A percentile compares a stretch with the other conserved stretches of the same genome.
Evolutionary conservation across 192 early-diverging fungal species (phyloP).

Genomic region (Spizellomyces punctatus): DNA sequence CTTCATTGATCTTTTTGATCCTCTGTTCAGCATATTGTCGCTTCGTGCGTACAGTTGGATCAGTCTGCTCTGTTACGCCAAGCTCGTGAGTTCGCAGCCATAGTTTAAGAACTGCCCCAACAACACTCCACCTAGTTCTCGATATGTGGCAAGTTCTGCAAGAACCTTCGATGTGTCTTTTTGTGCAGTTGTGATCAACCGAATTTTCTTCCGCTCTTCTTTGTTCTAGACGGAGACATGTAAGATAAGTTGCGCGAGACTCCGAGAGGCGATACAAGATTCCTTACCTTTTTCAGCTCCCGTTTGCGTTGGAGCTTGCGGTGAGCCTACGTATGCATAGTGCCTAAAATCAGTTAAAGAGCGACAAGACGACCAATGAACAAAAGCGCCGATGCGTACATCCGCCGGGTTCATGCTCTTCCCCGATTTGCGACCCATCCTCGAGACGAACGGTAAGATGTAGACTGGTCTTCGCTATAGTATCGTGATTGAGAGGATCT

Average conservation of each 20-base stretch:
- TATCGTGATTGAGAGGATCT: too few species aligned
- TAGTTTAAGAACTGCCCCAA: background rate
- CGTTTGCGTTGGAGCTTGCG: constrained; percentile 57
- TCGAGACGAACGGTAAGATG: too few species aligned
- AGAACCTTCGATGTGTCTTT: constrained; percentile 60
- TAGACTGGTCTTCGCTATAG: too few species aligned
- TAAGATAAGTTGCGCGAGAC: background rate
- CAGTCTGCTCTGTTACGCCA: background rate
- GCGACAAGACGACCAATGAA: background rate
- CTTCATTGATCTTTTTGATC: constrained; percentile 58
- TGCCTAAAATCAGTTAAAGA: background rate
- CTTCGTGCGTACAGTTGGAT: constrained; percentile 37
- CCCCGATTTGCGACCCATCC: constrained; percentile 35
- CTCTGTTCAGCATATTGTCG: constrained; percentile 49
- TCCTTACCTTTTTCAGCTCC: constrained; percentile 61
- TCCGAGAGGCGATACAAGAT: background rate
- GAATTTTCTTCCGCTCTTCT: constrained; percentile 59
- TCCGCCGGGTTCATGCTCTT: constrained; percentile 50
- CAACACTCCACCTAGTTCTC: constrained; percentile 46
- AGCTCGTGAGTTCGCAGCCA: background rate
- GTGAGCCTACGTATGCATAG: constrained; percentile 23
- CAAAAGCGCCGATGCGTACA: constrained; percentile 24
- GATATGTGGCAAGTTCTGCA: constrained; percentile 50
- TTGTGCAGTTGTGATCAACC: constrained; percentile 52
- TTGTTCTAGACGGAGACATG: constrained; percentile 57